Evolutionary conservation across 257 asterid species (phyloP).

Genomic region (Lavandula angustifolia): DNA sequence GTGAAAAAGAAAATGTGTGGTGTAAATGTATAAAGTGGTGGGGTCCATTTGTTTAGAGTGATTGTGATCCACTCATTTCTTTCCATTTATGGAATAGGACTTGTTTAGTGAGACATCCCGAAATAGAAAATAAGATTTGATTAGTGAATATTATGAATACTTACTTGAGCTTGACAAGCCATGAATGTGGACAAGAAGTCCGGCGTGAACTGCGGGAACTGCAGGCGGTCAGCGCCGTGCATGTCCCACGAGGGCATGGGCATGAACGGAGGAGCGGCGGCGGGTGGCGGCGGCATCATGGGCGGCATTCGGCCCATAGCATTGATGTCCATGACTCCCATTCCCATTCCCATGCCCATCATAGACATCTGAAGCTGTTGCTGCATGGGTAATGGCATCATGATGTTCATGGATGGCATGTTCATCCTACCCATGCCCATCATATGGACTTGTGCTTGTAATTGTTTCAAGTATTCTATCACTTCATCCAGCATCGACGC

Average conservation of each 20-base stretch:
- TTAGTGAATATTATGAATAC: background rate
- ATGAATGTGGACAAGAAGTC: slow-evolving; percentile 57
- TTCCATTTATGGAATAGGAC: too few relatives aligned
- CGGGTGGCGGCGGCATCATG: background rate
- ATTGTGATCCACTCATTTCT: too few relatives aligned
- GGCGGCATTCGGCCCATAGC: slow-evolving; percentile 38
- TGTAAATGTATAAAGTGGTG: too few relatives aligned
- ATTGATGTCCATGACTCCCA: slow-evolving; percentile 64
- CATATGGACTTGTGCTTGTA: slow-evolving; percentile 70
- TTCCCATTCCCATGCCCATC: slow-evolving; percentile 47
- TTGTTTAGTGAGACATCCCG: too few relatives aligned
- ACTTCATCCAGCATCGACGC: slow-evolving; percentile 96
- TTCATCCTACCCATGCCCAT: slow-evolving; percentile 72
- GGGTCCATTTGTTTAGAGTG: too few relatives aligned
- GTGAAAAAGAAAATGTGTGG: too few relatives aligned
- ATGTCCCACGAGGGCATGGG: slow-evolving; percentile 66
- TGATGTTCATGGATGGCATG: slow-evolving; percentile 70
- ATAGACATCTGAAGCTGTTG: slow-evolving; percentile 87
- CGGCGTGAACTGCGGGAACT: slow-evolving; percentile 32
- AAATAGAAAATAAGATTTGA: too few relatives aligned
- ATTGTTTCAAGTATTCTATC: slow-evolving; percentile 73
- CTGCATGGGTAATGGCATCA: slow-evolving; percentile 59
- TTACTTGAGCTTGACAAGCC: slow-evolving; percentile 56
- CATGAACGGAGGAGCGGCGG: slow-evolving; percentile 46
- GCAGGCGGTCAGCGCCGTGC: slow-evolving; percentile 35